phyloP scores from a whole-genome alignment of 768 basidiomycete genomes.

The Clathrus columnatus region DNA sequence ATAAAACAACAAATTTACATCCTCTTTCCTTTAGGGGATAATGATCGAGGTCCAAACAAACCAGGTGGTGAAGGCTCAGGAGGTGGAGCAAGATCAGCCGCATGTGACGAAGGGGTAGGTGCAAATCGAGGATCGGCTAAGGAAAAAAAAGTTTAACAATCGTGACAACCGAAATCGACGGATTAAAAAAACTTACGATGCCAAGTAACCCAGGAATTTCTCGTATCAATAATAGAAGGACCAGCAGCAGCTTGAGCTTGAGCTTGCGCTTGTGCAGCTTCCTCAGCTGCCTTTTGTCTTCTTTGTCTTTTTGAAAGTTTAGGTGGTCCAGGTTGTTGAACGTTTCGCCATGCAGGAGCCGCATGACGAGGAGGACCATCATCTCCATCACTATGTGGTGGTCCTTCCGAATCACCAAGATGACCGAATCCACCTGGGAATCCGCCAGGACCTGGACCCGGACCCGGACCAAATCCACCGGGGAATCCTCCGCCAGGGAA shows the following conservation, averaged over 20 bases:
- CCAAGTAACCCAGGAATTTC: constrained; percentile 34
- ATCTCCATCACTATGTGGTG: constrained; percentile 33
- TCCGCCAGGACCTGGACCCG: constrained; percentile 3
- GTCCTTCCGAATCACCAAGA: neutral
- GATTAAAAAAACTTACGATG: constrained; percentile 25
- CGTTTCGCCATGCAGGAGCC: constrained; percentile 56
- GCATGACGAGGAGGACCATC: constrained; percentile 42
- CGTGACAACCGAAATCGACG: neutral
- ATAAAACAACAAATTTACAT: neutral
- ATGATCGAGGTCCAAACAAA: constrained; percentile 73
- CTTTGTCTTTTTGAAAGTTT: constrained; percentile 9
- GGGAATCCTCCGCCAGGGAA: neutral
- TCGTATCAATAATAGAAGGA: constrained; percentile 35
- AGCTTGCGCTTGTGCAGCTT: constrained; percentile 1
- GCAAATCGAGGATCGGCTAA: constrained; percentile 49
- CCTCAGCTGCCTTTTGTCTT: constrained; percentile 2
- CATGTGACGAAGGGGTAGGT: constrained; percentile 54
- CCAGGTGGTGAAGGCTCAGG: constrained; percentile 46
- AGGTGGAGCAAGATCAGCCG: constrained; percentile 54
- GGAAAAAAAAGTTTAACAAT: constrained; percentile 2
- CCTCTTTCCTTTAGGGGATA: constrained; percentile 24
- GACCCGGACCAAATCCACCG: neutral
- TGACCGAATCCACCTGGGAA: constrained; percentile 3
- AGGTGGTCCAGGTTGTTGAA: constrained; percentile 53
- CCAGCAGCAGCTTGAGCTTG: neutral